These are phyloP conservation scores for Lupinus albus DNA, from an alignment of 306 rosid species.

Conservation along the genomic window DNA sequence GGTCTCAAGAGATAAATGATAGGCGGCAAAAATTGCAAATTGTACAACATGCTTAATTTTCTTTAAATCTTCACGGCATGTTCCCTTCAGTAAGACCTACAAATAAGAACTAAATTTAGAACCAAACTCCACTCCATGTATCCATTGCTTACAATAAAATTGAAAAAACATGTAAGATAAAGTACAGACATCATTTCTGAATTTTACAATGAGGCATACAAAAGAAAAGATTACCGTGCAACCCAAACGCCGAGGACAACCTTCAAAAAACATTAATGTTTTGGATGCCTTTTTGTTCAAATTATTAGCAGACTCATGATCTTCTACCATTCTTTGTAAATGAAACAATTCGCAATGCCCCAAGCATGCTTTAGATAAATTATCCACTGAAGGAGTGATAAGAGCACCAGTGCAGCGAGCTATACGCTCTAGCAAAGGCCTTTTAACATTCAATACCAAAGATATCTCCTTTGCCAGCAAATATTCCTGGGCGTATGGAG, in stretches of 20 bases:
- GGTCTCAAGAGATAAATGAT: constrained; percentile 96
- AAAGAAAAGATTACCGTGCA: constrained; percentile 74
- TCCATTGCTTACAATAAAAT: constrained; percentile 24
- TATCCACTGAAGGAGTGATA: constrained; percentile 77
- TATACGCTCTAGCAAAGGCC: constrained; percentile 82
- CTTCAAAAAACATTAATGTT: constrained; percentile 96
- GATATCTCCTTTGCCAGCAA: constrained; percentile 91
- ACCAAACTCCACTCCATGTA: constrained; percentile 15
- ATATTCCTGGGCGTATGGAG: constrained; percentile 77
- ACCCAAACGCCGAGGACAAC: constrained; percentile 93
- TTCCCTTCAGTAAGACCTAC: constrained; percentile 88
- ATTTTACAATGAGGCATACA: constrained; percentile 6
- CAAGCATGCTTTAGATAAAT: constrained; percentile 61
- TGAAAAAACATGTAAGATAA: constrained; percentile 14
- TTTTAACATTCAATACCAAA: constrained; percentile 91
- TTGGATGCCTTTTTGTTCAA: constrained; percentile 72
- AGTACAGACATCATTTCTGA: not conserved
- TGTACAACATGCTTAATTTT: constrained; percentile 86
- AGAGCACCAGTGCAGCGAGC: constrained; percentile 89
- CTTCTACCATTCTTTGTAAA: constrained; percentile 72
- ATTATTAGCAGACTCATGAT: constrained; percentile 64
- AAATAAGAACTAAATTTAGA: constrained; percentile 49
- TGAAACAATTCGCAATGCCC: constrained; percentile 95
- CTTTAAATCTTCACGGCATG: constrained; percentile 77
- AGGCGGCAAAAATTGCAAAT: constrained; percentile 93